Base-by-base conservation (phyloP, 73 alveolate species). In the Urostyla sp. region DNA sequence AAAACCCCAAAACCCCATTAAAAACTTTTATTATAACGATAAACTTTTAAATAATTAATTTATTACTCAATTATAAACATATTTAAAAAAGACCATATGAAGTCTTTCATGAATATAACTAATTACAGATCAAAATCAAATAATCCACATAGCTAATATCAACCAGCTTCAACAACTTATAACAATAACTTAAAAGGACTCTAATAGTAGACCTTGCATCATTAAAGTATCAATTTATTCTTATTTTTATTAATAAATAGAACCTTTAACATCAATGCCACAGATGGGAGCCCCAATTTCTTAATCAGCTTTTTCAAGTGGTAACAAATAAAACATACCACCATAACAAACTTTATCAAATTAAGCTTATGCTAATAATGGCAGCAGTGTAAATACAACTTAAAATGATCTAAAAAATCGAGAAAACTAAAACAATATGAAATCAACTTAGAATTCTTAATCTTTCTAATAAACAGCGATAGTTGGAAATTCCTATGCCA, bases 81-180 rank as follows among this genome's bases (percentile, higher is more conserved):
- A n/a, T n/a, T n/a, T n/a, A n/a, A n/a, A n/a, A n/a, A n/a, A n/a
- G n/a, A n/a, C n/a, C n/a, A n/a, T n/a, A 63, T 63, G 79, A 63
- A 63, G 53, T 43, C 79, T 13, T 63, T 63, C 30, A 63, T 63
- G 79, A 63, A 63, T 48, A 63, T 63, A 35, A 63, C 79, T 4
- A 63, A 63, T 48, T 63, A 63, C 50, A 6, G 79, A 38, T 63
- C 79, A 2, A 63, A 63, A 27, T 43, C 61, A 26, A 63, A 63
- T 23, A 63, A 63, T 63, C 79, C 79, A 2, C 38, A 27, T 4
- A n/a, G 79, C 55, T 24, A 8, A 46, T 6, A 11, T 60, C 24
- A 8, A 18, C 35, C 5, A 36, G 13, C 50, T 5, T 13, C 28
- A 63, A 43, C 16, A 13, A 1, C 37, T 21, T 31, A 3, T 63